Percentiles rank a stretch among this genome's conserved stretches.
Conservation (phyloP, 228 moss, liverwort and hornwort genomes). For the Sphagnum magellanicum region DNA sequence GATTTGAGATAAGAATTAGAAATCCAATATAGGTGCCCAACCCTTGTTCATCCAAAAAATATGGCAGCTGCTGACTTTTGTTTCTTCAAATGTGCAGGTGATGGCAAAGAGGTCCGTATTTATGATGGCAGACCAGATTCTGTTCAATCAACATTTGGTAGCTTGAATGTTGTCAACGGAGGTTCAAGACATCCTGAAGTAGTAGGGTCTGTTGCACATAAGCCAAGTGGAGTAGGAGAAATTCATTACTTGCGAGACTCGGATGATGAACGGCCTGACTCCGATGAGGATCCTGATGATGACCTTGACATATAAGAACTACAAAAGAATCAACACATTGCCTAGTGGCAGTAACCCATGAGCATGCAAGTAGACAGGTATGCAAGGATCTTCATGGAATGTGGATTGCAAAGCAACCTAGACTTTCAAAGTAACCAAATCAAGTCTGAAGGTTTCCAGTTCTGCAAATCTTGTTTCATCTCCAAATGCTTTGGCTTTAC, state of each 20-base stretch:
- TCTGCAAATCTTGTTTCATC: no score
- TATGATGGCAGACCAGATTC: conserved; percentile 75
- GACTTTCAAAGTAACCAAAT: no score
- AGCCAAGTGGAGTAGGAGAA: conserved; percentile 43
- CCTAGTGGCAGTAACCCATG: no score
- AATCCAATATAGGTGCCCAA: no score
- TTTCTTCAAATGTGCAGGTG: conserved; percentile 26
- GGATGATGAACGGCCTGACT: conserved; percentile 94
- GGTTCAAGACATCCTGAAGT: conserved; percentile 5
- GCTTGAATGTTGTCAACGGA: conserved; percentile 17
- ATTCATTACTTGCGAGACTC: conserved; percentile 91
- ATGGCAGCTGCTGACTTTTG: neutral
- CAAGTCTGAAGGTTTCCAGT: no score
- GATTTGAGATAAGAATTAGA: no score
- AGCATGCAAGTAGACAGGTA: no score
- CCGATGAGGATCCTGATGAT: conserved; percentile 98
- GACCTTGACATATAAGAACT: conserved; percentile 70
- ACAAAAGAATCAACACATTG: no score
- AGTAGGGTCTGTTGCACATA: conserved; percentile 2
- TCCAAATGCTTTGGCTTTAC: no score
- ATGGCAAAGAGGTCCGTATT: conserved; percentile 68
- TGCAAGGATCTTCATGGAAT: no score
- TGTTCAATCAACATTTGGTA: conserved; percentile 19
- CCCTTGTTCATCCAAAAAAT: neutral
- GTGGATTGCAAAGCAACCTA: no score